phyloP scores from a whole-genome alignment of 352 stramenopile species.

The Phytophthora sp. region DNA sequence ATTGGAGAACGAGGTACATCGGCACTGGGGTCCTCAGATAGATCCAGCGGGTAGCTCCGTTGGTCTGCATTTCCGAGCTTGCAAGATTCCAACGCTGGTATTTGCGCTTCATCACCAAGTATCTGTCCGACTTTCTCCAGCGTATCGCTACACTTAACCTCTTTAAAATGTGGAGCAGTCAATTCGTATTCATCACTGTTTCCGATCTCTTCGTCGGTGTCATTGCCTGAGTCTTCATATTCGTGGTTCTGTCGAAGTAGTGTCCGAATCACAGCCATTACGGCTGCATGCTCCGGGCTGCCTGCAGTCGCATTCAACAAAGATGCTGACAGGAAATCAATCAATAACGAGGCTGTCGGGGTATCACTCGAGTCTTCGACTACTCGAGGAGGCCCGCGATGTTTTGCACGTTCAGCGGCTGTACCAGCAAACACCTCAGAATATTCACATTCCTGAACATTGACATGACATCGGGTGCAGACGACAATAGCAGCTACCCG shows the following conservation, averaged over 20 bases:
- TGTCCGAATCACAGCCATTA: slow-evolving; percentile 7
- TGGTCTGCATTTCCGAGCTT: slow-evolving; percentile 23
- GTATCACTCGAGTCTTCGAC: slow-evolving; percentile 8
- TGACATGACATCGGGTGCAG: slow-evolving; percentile 47
- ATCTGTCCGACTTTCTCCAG: slow-evolving; percentile 14
- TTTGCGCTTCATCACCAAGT: slow-evolving; percentile 14
- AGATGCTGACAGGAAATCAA: slow-evolving; percentile 15
- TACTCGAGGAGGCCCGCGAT: slow-evolving; percentile 20
- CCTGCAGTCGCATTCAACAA: slow-evolving; percentile 1
- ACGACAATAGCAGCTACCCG: slow-evolving; percentile 43
- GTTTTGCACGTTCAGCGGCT: slow-evolving; percentile 17
- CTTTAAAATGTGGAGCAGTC: not conserved
- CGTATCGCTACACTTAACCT: not conserved
- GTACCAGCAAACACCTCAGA: slow-evolving; percentile 28
- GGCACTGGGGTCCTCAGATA: slow-evolving; percentile 14
- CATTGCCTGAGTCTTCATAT: not conserved
- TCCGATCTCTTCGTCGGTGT: not conserved
- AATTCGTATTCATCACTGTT: not conserved
- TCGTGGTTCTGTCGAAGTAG: slow-evolving; percentile 6
- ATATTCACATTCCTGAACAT: slow-evolving; percentile 59
- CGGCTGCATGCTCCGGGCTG: slow-evolving; percentile 6
- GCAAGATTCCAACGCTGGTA: slow-evolving; percentile 15
- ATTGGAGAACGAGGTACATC: slow-evolving; percentile 26
- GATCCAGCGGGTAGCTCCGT: slow-evolving; percentile 25
- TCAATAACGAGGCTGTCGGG: not conserved